Base-by-base conservation (phyloP, 495 filamentous ascomycete species). In the Penicillium canariense region DNA sequence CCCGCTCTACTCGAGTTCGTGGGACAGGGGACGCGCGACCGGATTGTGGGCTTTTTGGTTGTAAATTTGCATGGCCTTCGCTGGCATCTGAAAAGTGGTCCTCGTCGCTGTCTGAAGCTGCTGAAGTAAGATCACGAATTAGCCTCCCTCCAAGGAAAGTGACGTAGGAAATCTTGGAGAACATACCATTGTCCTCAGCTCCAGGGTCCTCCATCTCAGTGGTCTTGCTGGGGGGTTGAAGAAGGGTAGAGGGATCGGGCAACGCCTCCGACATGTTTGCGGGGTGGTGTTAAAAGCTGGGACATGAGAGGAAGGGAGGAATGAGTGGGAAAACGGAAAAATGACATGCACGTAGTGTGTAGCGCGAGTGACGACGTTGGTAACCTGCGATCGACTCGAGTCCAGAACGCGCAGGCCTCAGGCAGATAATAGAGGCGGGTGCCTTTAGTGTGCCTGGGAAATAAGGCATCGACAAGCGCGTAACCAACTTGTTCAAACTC, bases 11-110 rank as follows among this genome's bases (percentile, higher is more conserved):
- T 58, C 84, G 76, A 12, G 84, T 87, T 30, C 69, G 74, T 30
- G 87, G 84, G 55, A 85, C 74, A 55, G 83, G 77, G 48, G 84
- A 86, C 40, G 69, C 61, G 56, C 69, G 67, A 55, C 68, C 66
- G 57, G 73, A 70, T 38, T 62, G 64, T 48, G 65, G 60, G 50
- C 55, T 64, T 30, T 28, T 31, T 50, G 71, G 72, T 52, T 61
- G 56, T 38, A 63, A 56, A 45, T 60, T 65, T 48, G 71, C 75
- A 55, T 69, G 65, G 58, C 83, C 88, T 69, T 93, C 88, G 52
- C 84, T 87, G 55, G 91, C 91, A 77, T 96, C 91, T 45, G 91
- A 91, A 69, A 91, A 96, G 71, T 96, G 89, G 46, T 96, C 91
- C 25, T 95, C 82, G 50, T 80, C 90, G 39, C 84, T 88, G 52